phyloP scores from a whole-genome alignment of 2,329 filamentous ascomycete genomes.

The Blastomyces emzantsi region DNA sequence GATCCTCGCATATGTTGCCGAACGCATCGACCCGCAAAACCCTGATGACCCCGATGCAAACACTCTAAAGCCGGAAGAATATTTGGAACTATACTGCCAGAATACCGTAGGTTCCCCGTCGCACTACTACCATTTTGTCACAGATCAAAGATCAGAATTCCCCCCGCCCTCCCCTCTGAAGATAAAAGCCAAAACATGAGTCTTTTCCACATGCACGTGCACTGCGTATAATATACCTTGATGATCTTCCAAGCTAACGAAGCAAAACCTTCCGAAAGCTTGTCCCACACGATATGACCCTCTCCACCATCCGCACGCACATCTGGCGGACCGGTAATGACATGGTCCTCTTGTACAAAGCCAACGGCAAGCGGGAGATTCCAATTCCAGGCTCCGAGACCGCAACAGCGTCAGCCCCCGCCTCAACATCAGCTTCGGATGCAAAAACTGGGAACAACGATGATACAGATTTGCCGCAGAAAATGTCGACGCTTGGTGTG shows the following conservation, averaged over 20 bases:
- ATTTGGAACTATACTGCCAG: slow-evolving; percentile 90
- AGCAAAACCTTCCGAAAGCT: slow-evolving; percentile 18
- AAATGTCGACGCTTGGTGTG: slow-evolving; percentile 3
- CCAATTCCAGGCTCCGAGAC: slow-evolving; percentile 18
- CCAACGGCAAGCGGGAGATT: slow-evolving; percentile 67
- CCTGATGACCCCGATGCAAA: slow-evolving; percentile 49
- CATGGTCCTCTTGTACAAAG: slow-evolving; percentile 80
- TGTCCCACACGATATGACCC: slow-evolving; percentile 72
- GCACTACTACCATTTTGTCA: neutral
- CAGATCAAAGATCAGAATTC: neutral
- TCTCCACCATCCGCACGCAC: slow-evolving; percentile 86
- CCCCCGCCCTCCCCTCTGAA: neutral
- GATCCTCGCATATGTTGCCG: slow-evolving; percentile 83
- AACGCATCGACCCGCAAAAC: slow-evolving; percentile 70
- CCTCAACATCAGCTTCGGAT: neutral
- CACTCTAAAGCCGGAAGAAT: slow-evolving; percentile 72
- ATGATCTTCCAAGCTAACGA: slow-evolving; percentile 3
- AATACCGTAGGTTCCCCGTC: slow-evolving; percentile 57
- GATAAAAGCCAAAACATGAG: neutral
- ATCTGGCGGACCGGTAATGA: slow-evolving; percentile 95
- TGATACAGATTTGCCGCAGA: neutral
- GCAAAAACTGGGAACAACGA: neutral
- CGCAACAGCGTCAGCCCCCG: neutral
- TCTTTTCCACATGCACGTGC: neutral
- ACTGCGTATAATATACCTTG: neutral